Percentiles rank a stretch among this genome's conserved stretches.
phyloP scores from a whole-genome alignment of 345 rosid genomes.

The Melastoma malabathricum region DNA sequence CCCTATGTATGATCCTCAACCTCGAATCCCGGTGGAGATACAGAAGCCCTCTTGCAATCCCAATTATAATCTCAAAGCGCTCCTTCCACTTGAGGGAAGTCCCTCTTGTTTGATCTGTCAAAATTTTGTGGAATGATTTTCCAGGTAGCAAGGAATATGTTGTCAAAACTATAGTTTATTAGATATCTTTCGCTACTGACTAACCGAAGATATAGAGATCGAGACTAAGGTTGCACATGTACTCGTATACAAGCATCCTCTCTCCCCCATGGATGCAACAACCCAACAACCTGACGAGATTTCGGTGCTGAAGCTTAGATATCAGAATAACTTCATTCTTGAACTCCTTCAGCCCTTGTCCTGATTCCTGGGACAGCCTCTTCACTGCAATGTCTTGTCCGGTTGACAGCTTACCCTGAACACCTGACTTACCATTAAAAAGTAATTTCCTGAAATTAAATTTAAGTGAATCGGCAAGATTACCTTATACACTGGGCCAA shows the following conservation, averaged over 20 bases:
- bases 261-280: slow-evolving; percentile 20
- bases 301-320: slow-evolving; percentile 22
- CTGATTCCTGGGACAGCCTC: slow-evolving; percentile 28
- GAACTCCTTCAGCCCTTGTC: slow-evolving; percentile 33
- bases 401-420: slow-evolving; percentile 24
- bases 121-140: too few relatives aligned
- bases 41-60: slow-evolving; percentile 25
- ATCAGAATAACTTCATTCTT: slow-evolving; percentile 30
- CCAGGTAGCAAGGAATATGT: neutral
- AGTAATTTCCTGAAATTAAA: too few relatives aligned
- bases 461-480: too few relatives aligned
- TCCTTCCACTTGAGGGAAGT: slow-evolving; percentile 14
- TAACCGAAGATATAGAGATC: slow-evolving; percentile 24
- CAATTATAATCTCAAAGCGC: slow-evolving; percentile 19
- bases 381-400: slow-evolving; percentile 42
- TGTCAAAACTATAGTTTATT: too few relatives aligned
- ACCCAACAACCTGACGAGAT: slow-evolving; percentile 21
- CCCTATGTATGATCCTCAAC: slow-evolving; percentile 24
- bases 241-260: slow-evolving; percentile 30
- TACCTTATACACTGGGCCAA: too few relatives aligned
- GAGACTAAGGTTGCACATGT: slow-evolving; percentile 26
- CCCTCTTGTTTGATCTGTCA: too few relatives aligned
- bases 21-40: slow-evolving; percentile 33
- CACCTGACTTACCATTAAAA: too few relatives aligned
- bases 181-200: too few relatives aligned